These are phyloP conservation scores for Candida ovalis DNA, from an alignment of 805 yeast species.

Conservation along the genomic window DNA sequence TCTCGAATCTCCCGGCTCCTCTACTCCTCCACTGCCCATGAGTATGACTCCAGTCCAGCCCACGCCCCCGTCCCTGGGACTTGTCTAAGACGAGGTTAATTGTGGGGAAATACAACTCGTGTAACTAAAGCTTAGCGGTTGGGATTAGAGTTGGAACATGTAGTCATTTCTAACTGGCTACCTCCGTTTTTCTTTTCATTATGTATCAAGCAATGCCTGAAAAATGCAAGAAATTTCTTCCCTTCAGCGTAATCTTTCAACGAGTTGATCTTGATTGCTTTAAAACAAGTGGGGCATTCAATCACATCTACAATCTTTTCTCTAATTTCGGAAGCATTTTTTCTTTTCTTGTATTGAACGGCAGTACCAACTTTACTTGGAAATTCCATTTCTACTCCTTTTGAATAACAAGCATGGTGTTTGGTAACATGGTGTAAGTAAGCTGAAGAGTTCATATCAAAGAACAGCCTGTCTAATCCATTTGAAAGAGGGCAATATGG, in stretches of 20 bases:
- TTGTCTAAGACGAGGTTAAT: too few relatives aligned
- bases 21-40: too few relatives aligned
- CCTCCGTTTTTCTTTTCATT: constrained; percentile 23
- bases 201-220: constrained; percentile 28
- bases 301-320: constrained; percentile 17
- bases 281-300: constrained; percentile 23
- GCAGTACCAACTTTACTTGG: constrained; percentile 23
- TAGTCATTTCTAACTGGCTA: background rate
- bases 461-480: constrained; percentile 17
- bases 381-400: constrained; percentile 28
- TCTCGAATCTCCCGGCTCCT: too few relatives aligned
- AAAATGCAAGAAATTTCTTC: constrained; percentile 25
- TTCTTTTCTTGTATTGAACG: constrained; percentile 13
- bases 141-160: too few relatives aligned
- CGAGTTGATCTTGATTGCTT: constrained; percentile 19
- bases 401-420: constrained; percentile 31
- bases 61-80: too few relatives aligned
- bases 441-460: constrained; percentile 22
- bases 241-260: constrained; percentile 15
- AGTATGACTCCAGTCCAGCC: too few relatives aligned
- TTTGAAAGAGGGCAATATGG: constrained; percentile 25
- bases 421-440: constrained; percentile 32
- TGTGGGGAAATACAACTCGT: too few relatives aligned
- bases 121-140: too few relatives aligned
- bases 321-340: constrained; percentile 11